A percentile compares a stretch with the other conserved stretches of the same genome.
phyloP scores from a whole-genome alignment of 805 yeast species.

The Lipomyces sp. region DNA sequence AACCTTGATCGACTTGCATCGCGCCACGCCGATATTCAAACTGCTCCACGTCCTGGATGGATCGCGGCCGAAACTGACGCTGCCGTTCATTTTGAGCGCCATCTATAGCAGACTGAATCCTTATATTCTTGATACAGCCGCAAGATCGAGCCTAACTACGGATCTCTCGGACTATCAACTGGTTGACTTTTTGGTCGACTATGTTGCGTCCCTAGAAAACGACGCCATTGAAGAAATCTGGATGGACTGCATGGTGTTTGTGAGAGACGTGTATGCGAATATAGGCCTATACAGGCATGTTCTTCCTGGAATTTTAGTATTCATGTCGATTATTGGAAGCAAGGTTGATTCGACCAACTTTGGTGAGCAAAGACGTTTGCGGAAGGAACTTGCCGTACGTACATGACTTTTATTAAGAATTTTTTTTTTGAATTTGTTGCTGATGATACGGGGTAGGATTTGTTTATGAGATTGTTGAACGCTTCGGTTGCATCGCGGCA shows the following conservation, averaged over 20 bases:
- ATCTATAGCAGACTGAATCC: conserved; percentile 48
- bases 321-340: conserved; percentile 50
- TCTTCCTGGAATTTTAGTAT: conserved; percentile 52
- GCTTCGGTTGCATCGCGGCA: conserved; percentile 32
- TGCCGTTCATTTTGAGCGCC: conserved; percentile 63
- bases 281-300: conserved; percentile 48
- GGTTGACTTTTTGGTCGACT: conserved; percentile 55
- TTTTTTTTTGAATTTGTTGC: neutral
- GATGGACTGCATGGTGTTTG: conserved; percentile 53
- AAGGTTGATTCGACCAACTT: conserved; percentile 58
- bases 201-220: conserved; percentile 62
- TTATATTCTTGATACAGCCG: conserved; percentile 27
- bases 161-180: conserved; percentile 47
- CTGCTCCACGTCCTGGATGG: conserved; percentile 79
- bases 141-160: conserved; percentile 49
- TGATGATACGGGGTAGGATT: too few relatives aligned
- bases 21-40: conserved; percentile 47
- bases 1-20: conserved; percentile 48
- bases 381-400: conserved; percentile 49
- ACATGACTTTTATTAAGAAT: neutral
- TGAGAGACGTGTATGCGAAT: conserved; percentile 56
- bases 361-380: conserved; percentile 57
- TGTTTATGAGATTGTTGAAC: conserved; percentile 39
- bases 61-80: conserved; percentile 68
- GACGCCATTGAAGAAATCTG: conserved; percentile 82